phyloP scores from a whole-genome alignment of 768 basidiomycete species.

The Tricholoma terreum region DNA sequence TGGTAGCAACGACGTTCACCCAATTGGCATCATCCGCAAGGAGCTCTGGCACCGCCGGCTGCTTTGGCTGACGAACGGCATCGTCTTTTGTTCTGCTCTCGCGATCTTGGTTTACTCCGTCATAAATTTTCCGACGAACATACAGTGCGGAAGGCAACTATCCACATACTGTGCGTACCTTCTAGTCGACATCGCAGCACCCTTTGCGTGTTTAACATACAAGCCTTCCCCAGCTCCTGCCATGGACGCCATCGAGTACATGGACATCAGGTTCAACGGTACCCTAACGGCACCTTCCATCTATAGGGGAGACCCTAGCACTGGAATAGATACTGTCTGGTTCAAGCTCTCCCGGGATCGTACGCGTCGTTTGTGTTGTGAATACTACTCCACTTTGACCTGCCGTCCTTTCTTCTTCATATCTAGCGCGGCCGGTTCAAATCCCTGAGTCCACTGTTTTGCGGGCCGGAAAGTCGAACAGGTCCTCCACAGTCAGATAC shows the following conservation, averaged over 20 bases:
- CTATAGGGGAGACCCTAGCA: neutral
- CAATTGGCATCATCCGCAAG: neutral
- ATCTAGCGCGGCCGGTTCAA: neutral
- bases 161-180: neutral
- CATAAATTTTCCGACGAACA: neutral
- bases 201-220: neutral
- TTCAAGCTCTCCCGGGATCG: neutral
- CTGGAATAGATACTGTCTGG: neutral
- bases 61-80: neutral
- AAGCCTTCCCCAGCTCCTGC: neutral
- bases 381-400: neutral
- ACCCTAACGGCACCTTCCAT: neutral
- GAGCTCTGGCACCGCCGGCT: neutral
- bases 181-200: neutral
- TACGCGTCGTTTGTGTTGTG: neutral
- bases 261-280: neutral
- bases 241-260: neutral
- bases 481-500: neutral
- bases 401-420: neutral
- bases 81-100: neutral
- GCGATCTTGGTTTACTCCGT: neutral
- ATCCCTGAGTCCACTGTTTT: neutral
- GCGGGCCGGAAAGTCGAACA: neutral
- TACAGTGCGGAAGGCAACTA: neutral
- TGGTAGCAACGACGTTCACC: neutral